These are phyloP conservation scores for Hymenoscyphus occultus DNA, from an alignment of 2,329 filamentous ascomycete genomes.

Conservation along the genomic window DNA sequence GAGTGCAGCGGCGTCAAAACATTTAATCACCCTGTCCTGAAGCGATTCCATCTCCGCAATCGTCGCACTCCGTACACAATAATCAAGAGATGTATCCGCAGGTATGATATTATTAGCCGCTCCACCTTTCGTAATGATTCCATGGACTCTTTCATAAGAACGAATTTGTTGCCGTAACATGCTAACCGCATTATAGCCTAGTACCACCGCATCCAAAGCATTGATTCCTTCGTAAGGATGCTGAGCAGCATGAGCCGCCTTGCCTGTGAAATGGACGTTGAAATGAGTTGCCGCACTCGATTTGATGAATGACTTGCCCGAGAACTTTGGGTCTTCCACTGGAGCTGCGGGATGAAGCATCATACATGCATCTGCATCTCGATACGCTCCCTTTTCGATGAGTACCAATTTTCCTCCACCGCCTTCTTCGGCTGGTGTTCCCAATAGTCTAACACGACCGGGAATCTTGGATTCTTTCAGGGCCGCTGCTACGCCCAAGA, in stretches of 20 bases:
- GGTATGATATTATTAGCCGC: slow-evolving; percentile 42
- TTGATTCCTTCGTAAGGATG: slow-evolving; percentile 41
- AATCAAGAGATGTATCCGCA: slow-evolving; percentile 20
- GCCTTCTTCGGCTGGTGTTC: slow-evolving; percentile 33
- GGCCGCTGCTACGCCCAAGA: slow-evolving; percentile 36
- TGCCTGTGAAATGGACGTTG: slow-evolving; percentile 29
- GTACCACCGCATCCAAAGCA: slow-evolving; percentile 40
- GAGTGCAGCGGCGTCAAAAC: slow-evolving; percentile 29
- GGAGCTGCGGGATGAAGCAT: slow-evolving; percentile 39
- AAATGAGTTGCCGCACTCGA: slow-evolving; percentile 21
- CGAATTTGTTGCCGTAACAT: slow-evolving; percentile 36
- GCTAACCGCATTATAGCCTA: slow-evolving; percentile 37
- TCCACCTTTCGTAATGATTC: slow-evolving; percentile 40
- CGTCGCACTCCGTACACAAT: slow-evolving; percentile 23
- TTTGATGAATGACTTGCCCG: slow-evolving; percentile 7
- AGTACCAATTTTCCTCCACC: slow-evolving; percentile 42
- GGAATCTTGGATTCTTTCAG: slow-evolving; percentile 24
- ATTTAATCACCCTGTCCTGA: slow-evolving; percentile 23
- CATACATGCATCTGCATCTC: slow-evolving; percentile 38
- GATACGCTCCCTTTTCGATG: slow-evolving; percentile 44
- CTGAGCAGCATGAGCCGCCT: slow-evolving; percentile 40
- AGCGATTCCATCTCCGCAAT: slow-evolving; percentile 20
- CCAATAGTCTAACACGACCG: slow-evolving; percentile 35
- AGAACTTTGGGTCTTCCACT: background rate
- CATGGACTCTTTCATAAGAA: slow-evolving; percentile 37